Evolutionary conservation across 2,329 filamentous ascomycete species (phyloP).

Genomic region (Ophiostoma novo-ulmi): DNA sequence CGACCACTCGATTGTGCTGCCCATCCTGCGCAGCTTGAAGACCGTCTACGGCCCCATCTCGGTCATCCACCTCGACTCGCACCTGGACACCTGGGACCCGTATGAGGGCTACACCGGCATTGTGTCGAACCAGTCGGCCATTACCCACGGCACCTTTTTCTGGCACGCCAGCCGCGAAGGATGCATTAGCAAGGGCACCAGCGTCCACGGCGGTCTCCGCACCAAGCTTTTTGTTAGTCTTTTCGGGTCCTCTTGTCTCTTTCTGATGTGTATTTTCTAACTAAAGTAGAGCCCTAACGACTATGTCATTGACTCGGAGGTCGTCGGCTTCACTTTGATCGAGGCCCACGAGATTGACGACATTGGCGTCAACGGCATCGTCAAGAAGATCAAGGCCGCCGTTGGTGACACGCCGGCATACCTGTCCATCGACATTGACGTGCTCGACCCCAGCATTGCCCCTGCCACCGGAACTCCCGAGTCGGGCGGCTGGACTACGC

Average conservation of each 20-base stretch:
- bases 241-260: not conserved
- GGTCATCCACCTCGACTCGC: conserved; percentile 34
- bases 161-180: conserved; percentile 76
- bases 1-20: conserved; percentile 33
- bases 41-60: conserved; percentile 32
- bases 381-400: conserved; percentile 18
- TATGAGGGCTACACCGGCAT: conserved; percentile 73
- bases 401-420: conserved; percentile 42
- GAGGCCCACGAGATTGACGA: conserved; percentile 57
- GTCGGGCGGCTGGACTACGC: conserved; percentile 82
- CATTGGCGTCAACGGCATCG: conserved; percentile 22
- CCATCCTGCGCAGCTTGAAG: conserved; percentile 31
- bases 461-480: conserved; percentile 72
- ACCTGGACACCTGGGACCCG: conserved; percentile 30
- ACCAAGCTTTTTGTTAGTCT: not conserved
- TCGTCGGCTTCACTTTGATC: conserved; percentile 75
- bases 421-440: conserved; percentile 34
- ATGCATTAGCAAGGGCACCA: conserved; percentile 71
- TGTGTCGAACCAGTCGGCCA: conserved; percentile 65
- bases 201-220: conserved; percentile 31
- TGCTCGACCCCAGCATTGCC: conserved; percentile 35
- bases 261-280: not conserved
- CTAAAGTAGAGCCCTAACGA: conserved; percentile 20
- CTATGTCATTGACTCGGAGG: conserved; percentile 72
- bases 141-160: conserved; percentile 87